A percentile compares a stretch with the other conserved stretches of the same genome.
Conservation (phyloP, 108 stramenopile genomes). For the Skeletonema potamos region DNA sequence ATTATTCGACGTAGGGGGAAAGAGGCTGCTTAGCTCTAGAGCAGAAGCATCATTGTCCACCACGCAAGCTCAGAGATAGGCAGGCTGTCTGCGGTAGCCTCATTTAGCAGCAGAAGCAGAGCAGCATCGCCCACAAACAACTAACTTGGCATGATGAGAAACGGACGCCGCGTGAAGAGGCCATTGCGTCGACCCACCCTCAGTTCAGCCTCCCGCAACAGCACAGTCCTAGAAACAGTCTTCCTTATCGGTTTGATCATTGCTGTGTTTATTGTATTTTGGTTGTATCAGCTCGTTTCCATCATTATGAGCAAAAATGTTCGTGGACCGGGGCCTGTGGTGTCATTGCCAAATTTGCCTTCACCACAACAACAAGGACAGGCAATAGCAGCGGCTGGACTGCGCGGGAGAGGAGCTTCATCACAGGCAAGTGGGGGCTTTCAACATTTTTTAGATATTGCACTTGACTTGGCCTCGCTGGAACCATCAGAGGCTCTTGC, state of each 20-base stretch:
- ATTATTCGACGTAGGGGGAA: too few species aligned
- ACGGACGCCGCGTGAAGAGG: neutral
- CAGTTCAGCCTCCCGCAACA: slow-evolving; percentile 31
- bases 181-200: slow-evolving; percentile 20
- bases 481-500: slow-evolving; percentile 47
- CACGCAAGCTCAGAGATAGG: too few species aligned
- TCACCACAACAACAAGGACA: neutral
- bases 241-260: slow-evolving; percentile 42
- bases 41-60: too few species aligned
- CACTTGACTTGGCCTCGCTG: slow-evolving; percentile 55
- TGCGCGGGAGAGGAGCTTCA: neutral
- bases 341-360: neutral
- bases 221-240: slow-evolving; percentile 29
- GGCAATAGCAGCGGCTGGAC: neutral
- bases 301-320: slow-evolving; percentile 2
- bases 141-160: neutral
- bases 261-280: slow-evolving; percentile 16
- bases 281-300: slow-evolving; percentile 23
- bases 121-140: too few species aligned
- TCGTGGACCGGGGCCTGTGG: neutral
- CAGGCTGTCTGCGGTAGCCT: too few species aligned
- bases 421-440: slow-evolving; percentile 16
- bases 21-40: too few species aligned
- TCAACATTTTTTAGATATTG: slow-evolving; percentile 21
- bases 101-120: too few species aligned